Conservation (phyloP, 371 early-diverging fungal genomes). For the Mortierella sp. region DNA sequence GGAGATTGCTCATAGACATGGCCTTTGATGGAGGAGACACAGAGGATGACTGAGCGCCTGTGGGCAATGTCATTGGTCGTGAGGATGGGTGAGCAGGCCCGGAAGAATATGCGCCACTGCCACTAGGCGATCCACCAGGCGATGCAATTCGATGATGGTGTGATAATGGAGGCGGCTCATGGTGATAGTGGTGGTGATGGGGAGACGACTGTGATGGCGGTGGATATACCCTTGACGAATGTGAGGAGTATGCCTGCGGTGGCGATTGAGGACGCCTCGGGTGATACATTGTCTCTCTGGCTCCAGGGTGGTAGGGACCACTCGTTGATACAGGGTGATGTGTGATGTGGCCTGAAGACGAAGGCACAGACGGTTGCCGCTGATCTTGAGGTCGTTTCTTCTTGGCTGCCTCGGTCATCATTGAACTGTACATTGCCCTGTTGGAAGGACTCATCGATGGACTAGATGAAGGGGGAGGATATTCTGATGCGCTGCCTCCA, state of each 20-base stretch:
- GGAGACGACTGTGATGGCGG: neutral
- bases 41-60: neutral
- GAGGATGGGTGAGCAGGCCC: slow-evolving; percentile 4
- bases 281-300: slow-evolving; percentile 2
- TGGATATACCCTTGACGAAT: slow-evolving; percentile 5
- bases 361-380: neutral
- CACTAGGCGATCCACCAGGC: slow-evolving; percentile 1
- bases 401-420: slow-evolving; percentile 9
- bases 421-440: neutral
- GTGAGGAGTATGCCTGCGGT: slow-evolving; percentile 2
- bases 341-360: neutral
- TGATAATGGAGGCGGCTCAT: slow-evolving; percentile 3
- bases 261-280: slow-evolving; percentile 9
- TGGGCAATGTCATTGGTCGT: neutral
- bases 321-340: neutral
- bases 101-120: neutral
- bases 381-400: slow-evolving; percentile 13
- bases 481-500: slow-evolving; percentile 4
- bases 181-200: slow-evolving; percentile 9
- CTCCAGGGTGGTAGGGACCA: neutral
- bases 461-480: neutral
- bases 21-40: slow-evolving; percentile 3
- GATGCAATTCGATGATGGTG: slow-evolving; percentile 2
- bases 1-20: slow-evolving; percentile 25
- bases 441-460: slow-evolving; percentile 4